phyloP scores from a whole-genome alignment of 192 early-diverging fungal genomes.

The Umbelopsis sp. region DNA sequence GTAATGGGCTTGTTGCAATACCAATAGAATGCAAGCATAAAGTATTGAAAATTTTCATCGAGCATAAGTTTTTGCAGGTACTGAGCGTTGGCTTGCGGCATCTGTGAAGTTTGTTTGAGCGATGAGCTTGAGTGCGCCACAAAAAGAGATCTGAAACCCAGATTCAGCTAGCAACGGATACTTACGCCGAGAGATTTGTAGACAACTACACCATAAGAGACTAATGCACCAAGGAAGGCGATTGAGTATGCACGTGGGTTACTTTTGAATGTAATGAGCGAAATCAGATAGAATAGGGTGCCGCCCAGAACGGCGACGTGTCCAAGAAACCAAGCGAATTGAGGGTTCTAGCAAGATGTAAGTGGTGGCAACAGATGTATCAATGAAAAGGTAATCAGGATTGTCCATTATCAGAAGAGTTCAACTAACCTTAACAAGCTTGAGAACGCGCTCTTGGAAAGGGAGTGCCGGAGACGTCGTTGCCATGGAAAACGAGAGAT shows the following conservation, averaged over 20 bases:
- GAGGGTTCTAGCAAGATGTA: slow-evolving; percentile 40
- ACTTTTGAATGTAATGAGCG: slow-evolving; percentile 44
- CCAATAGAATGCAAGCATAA: slow-evolving; percentile 73
- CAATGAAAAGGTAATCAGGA: neutral
- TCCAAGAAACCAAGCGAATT: slow-evolving; percentile 57
- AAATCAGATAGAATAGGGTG: slow-evolving; percentile 40
- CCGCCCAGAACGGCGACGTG: slow-evolving; percentile 48
- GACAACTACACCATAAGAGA: slow-evolving; percentile 77
- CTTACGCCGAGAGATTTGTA: slow-evolving; percentile 79
- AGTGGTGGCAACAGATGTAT: too few relatives aligned
- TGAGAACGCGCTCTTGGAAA: slow-evolving; percentile 21
- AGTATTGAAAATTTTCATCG: slow-evolving; percentile 81
- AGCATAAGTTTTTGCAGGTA: slow-evolving; percentile 63
- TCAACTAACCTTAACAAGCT: slow-evolving; percentile 26
- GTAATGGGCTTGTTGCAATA: slow-evolving; percentile 64
- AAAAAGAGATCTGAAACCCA: slow-evolving; percentile 6
- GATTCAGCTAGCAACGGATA: slow-evolving; percentile 10
- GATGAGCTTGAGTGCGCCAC: slow-evolving; percentile 17
- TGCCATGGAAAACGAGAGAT: slow-evolving; percentile 18
- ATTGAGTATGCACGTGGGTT: slow-evolving; percentile 51
- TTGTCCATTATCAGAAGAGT: neutral
- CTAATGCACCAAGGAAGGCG: slow-evolving; percentile 66
- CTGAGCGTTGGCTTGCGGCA: slow-evolving; percentile 55
- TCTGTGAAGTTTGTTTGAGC: slow-evolving; percentile 36
- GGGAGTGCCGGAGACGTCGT: slow-evolving; percentile 16